phyloP scores from a whole-genome alignment of 306 rosid species.

The Parietaria judaica region DNA sequence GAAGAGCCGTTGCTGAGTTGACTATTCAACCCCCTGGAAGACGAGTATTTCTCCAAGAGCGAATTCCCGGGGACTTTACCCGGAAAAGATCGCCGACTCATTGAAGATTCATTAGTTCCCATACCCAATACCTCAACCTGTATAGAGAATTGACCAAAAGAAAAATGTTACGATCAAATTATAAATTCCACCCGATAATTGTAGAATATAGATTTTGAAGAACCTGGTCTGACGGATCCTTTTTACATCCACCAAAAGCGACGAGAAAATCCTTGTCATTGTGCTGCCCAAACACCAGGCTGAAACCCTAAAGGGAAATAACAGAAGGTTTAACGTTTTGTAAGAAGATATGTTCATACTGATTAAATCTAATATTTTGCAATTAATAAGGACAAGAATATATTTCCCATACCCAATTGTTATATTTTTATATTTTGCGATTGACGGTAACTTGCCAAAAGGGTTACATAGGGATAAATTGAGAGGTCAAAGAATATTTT shows the following conservation, averaged over 20 bases:
- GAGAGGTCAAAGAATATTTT: no score
- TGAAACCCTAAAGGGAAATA: conserved; percentile 62
- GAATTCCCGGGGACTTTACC: conserved; percentile 41
- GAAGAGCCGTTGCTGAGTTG: conserved; percentile 53
- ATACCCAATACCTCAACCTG: conserved; percentile 76
- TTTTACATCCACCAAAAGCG: conserved; percentile 90
- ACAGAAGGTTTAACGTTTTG: not conserved
- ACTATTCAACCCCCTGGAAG: conserved; percentile 43
- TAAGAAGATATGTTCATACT: not conserved
- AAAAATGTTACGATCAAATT: not conserved
- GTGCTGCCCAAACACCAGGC: conserved; percentile 68
- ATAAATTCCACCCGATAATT: no score
- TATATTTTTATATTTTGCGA: no score
- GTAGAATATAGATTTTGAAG: not conserved
- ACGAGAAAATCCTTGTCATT: conserved; percentile 90
- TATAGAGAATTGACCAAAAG: not conserved
- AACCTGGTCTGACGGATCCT: conserved; percentile 91
- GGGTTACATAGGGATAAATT: not conserved
- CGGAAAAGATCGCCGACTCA: conserved; percentile 41
- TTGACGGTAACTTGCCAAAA: not conserved
- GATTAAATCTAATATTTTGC: not conserved
- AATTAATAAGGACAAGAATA: not conserved
- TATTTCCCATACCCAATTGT: not conserved
- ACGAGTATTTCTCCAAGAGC: conserved; percentile 41
- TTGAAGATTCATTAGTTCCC: conserved; percentile 53